Evolutionary conservation across 768 basidiomycete genomes (phyloP).

Genomic region (Termitomyces sp.): DNA sequence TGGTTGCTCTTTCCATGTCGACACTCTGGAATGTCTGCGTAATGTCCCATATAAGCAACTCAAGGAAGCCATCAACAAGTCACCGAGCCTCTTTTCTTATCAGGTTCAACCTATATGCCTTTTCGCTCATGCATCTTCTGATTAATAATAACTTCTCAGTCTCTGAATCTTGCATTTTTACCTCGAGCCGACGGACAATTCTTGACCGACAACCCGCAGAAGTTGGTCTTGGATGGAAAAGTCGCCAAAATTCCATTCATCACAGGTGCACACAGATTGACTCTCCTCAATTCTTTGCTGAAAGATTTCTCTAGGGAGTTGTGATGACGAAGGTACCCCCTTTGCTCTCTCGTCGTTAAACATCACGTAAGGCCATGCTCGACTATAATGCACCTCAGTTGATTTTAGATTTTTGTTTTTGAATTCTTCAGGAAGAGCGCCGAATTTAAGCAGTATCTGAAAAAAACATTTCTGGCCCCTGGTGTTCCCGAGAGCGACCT

Average conservation of each 20-base stretch:
- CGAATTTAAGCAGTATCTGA: constrained; percentile 22
- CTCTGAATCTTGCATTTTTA: constrained; percentile 39
- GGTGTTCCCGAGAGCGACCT: constrained; percentile 22
- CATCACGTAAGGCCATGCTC: constrained; percentile 30
- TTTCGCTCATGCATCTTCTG: constrained; percentile 19
- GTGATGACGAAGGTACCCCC: constrained; percentile 55
- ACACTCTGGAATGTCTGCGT: constrained; percentile 41
- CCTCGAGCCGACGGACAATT: constrained; percentile 47
- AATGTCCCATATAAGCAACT: constrained; percentile 28
- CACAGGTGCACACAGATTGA: constrained; percentile 23
- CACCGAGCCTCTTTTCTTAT: constrained; percentile 36
- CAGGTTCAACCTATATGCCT: constrained; percentile 1
- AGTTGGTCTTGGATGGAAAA: constrained; percentile 34
- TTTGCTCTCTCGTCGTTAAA: constrained; percentile 43
- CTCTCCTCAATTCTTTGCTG: constrained; percentile 6
- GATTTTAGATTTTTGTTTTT: neutral
- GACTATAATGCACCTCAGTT: too few relatives aligned
- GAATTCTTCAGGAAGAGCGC: constrained; percentile 13
- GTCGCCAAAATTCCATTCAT: constrained; percentile 46
- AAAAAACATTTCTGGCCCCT: constrained; percentile 26
- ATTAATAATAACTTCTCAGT: constrained; percentile 20
- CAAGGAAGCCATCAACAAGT: constrained; percentile 34
- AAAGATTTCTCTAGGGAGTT: constrained; percentile 27
- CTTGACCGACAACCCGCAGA: constrained; percentile 37
- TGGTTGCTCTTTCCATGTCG: constrained; percentile 31